Conservation (phyloP, 2,329 filamentous ascomycete species). For the Chaetomium sp. region DNA sequence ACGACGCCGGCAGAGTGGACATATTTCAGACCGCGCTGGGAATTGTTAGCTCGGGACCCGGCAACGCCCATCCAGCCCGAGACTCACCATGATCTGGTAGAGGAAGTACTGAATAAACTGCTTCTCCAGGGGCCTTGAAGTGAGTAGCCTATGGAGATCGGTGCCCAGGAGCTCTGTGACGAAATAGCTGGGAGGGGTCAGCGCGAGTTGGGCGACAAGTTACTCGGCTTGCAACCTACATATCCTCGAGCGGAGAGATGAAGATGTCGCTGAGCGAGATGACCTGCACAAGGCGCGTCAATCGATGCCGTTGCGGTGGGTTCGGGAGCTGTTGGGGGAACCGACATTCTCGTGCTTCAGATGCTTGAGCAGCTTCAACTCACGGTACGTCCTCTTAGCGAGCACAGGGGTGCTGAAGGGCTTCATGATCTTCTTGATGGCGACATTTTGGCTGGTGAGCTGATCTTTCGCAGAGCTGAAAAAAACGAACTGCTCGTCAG, state of each 20-base stretch:
- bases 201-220: constrained; percentile 17
- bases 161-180: constrained; percentile 97
- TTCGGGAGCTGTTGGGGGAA: constrained; percentile 3
- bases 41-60: constrained; percentile 18
- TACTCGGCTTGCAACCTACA: constrained; percentile 59
- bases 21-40: constrained; percentile 93
- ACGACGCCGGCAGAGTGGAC: constrained; percentile 98
- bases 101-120: constrained; percentile 99
- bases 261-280: constrained; percentile 99
- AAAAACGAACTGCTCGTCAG: constrained; percentile 25
- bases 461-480: constrained; percentile 94
- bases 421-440: constrained; percentile 99
- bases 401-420: constrained; percentile 99
- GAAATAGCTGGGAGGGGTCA: constrained; percentile 70
- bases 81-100: constrained; percentile 91
- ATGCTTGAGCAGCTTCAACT: constrained; percentile 96
- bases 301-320: constrained; percentile 25
- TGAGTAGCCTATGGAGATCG: constrained; percentile 92
- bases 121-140: constrained; percentile 93
- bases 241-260: constrained; percentile 97
- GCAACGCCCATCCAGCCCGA: background rate
- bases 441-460: constrained; percentile 93
- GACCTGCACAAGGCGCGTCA: constrained; percentile 58
- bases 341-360: constrained; percentile 91
- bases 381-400: constrained; percentile 95